Evolutionary conservation across 1,284 basidiomycete genomes (phyloP).

Genomic region (Tetrapyrgos nigripes): DNA sequence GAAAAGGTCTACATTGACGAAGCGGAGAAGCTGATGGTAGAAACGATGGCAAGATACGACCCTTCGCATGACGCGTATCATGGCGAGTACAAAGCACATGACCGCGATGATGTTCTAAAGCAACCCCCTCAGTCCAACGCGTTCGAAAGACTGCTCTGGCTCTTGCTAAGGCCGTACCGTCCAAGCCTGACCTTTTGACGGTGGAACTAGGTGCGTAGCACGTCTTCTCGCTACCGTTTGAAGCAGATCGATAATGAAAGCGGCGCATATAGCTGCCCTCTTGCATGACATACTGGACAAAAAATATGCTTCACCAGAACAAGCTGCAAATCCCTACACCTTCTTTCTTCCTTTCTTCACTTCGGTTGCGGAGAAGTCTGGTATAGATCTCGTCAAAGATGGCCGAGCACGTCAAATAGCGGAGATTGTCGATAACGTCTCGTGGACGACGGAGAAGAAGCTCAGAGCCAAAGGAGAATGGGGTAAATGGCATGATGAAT

Average conservation of each 20-base stretch:
- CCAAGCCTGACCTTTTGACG: constrained; percentile 69
- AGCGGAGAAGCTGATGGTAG: constrained; percentile 76
- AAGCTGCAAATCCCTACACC: constrained; percentile 64
- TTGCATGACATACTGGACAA: constrained; percentile 91
- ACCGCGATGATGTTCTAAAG: background rate
- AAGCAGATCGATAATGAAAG: background rate
- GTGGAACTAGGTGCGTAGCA: constrained; percentile 66
- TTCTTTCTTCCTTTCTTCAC: constrained; percentile 76
- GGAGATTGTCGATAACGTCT: constrained; percentile 81
- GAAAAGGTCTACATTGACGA: constrained; percentile 55
- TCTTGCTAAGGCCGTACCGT: constrained; percentile 59
- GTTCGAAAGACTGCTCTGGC: constrained; percentile 79
- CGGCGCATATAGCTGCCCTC: constrained; percentile 62
- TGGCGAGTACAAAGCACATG: constrained; percentile 52
- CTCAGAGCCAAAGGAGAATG: constrained; percentile 60
- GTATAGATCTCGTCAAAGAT: constrained; percentile 63
- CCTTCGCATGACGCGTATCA: constrained; percentile 91
- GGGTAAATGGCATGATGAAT: constrained; percentile 78
- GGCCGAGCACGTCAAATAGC: constrained; percentile 63
- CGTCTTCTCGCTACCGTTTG: background rate
- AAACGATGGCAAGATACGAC: constrained; percentile 86
- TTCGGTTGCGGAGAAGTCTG: constrained; percentile 45
- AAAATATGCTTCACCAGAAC: constrained; percentile 74
- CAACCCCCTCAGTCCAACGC: constrained; percentile 66
- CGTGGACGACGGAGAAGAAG: constrained; percentile 86